phyloP scores from a whole-genome alignment of 1,284 basidiomycete genomes.

The Exobasidium cylindrosporum region DNA sequence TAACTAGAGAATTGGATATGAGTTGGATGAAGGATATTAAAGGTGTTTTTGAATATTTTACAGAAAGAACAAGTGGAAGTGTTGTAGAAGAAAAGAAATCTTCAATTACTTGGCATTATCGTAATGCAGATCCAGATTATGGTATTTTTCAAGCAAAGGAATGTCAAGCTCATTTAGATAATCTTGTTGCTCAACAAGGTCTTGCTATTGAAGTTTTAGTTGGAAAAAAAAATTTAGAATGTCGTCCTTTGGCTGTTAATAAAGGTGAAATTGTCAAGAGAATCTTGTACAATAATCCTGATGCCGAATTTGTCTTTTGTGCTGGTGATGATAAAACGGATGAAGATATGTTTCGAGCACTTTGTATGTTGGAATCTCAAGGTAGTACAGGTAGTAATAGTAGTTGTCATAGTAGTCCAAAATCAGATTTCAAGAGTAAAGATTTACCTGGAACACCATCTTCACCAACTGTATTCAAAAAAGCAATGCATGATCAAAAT shows the following conservation, averaged over 20 bases:
- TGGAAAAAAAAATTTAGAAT: conserved; percentile 98
- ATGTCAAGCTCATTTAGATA: conserved; percentile 92
- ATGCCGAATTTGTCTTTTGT: conserved; percentile 92
- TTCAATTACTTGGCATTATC: conserved; percentile 96
- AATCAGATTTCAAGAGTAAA: not conserved
- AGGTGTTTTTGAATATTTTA: conserved; percentile 94
- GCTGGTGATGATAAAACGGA: conserved; percentile 93
- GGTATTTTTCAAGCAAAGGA: conserved; percentile 68
- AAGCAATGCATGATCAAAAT: not conserved
- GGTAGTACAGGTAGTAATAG: not conserved
- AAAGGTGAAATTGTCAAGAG: conserved; percentile 98
- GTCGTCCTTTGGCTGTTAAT: conserved; percentile 88
- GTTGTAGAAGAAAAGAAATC: conserved; percentile 96
- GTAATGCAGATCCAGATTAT: conserved; percentile 89
- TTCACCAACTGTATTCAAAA: not conserved
- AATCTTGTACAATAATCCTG: conserved; percentile 84
- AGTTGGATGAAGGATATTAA: conserved; percentile 93
- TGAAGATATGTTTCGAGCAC: conserved; percentile 52
- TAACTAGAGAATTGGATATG: conserved; percentile 91
- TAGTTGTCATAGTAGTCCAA: conserved; percentile 3
- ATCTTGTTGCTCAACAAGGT: conserved; percentile 60
- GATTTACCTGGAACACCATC: not conserved
- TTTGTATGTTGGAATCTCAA: conserved; percentile 30
- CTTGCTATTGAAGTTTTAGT: conserved; percentile 56
- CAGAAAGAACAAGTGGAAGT: conserved; percentile 87